Conservation (phyloP, 805 yeast genomes). For the Cyberlindnera euphorbiiphila region DNA sequence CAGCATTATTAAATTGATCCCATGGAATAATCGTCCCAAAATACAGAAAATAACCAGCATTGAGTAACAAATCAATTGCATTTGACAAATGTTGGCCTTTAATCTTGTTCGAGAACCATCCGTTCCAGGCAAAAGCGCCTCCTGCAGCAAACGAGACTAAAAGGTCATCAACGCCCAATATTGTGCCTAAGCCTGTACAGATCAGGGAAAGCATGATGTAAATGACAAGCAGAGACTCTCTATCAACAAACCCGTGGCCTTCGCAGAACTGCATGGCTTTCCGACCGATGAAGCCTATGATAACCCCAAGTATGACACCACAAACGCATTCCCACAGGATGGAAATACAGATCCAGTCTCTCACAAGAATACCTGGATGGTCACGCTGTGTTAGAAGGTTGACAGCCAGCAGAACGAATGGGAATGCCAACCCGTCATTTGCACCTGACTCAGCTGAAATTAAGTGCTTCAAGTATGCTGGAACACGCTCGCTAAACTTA, state of each 20-base stretch:
- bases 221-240: slow-evolving; percentile 83
- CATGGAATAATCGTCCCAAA: slow-evolving; percentile 93
- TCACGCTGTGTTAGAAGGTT: slow-evolving; percentile 64
- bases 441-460: slow-evolving; percentile 84
- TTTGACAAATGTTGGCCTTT: slow-evolving; percentile 85
- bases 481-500: slow-evolving; percentile 83
- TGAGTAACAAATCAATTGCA: slow-evolving; percentile 76
- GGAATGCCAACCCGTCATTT: slow-evolving; percentile 94
- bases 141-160: slow-evolving; percentile 90
- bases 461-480: slow-evolving; percentile 81
- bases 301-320: slow-evolving; percentile 69
- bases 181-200: slow-evolving; percentile 86
- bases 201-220: slow-evolving; percentile 77
- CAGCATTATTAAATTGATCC: slow-evolving; percentile 63
- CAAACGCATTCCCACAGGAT: slow-evolving; percentile 77
- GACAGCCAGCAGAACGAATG: slow-evolving; percentile 71
- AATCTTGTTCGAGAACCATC: slow-evolving; percentile 76
- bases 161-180: slow-evolving; percentile 84
- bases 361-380: slow-evolving; percentile 60
- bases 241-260: slow-evolving; percentile 61
- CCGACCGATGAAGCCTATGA: slow-evolving; percentile 67
- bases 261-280: slow-evolving; percentile 74
- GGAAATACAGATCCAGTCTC: slow-evolving; percentile 75
- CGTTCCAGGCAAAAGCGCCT: slow-evolving; percentile 91
- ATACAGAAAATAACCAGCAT: slow-evolving; percentile 81